Evolutionary conservation across 805 yeast genomes (phyloP), one percentile per base, ranked within the genome.

Genomic region (Torulaspora franciscae): DNA sequence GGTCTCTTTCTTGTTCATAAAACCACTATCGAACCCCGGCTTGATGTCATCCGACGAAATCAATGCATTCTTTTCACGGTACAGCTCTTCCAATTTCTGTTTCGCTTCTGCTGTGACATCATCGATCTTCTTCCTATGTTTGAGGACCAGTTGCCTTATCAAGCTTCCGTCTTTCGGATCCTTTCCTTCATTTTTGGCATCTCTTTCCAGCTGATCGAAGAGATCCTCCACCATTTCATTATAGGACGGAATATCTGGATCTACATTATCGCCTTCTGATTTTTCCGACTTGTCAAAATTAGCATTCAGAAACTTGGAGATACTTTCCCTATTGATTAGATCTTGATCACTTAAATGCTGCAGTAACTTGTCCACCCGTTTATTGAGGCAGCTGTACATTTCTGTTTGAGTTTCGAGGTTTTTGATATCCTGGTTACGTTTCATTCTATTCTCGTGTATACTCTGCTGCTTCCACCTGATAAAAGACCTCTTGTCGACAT

Each of bases 401-500:
- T 82, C 82, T 52, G 77, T 71, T 63, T 90, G 95, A 17, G 85
- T 76, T 50, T 82, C 80, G 39, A 90, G 72, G 26, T 85, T 80
- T 50, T 77, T 79, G 61, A 89, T 85, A 56, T 91, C 90, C 35
- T 78, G 76, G 58, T 84, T 83, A 59, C 95, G 72, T 61, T 86
- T 86, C 32, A 74, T 76, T 50, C 99, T 80, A 67, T 89, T 84
- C 61, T 91, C 96, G 63, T 93, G 99, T 52, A 93, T 93, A 56
- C 90, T 96, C 59, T 95, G 84, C 68, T 93, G 99, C 62, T 88
- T 91, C 99, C 98, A 91, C 48, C 81, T 79, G 57, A 93, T 87
- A 55, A 93, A 91, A 1, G 98, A 90, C 32, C 71, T 72, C 63
- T 93, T 93, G 65, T 93, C 99, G 26, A 93, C 99, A 61, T 93